phyloP scores from a whole-genome alignment of 2,329 filamentous ascomycete species.

The Calonectria naviculata region DNA sequence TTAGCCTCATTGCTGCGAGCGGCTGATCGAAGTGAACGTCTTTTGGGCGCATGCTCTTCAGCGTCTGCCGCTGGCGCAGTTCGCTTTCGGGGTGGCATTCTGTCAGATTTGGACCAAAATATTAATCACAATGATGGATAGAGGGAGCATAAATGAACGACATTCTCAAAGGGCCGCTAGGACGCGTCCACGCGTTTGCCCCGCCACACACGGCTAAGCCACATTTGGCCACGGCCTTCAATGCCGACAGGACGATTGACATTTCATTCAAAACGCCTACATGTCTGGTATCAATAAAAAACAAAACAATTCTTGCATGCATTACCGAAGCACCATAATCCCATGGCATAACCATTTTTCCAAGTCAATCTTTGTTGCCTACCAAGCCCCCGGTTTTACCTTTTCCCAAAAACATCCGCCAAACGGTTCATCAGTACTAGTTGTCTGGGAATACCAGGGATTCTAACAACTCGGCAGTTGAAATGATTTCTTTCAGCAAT shows the following conservation, averaged over 20 bases:
- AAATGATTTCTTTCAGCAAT: slow-evolving; percentile 16
- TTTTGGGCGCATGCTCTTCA: slow-evolving; percentile 13
- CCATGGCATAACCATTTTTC: neutral
- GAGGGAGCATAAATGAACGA: neutral
- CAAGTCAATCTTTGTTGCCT: neutral
- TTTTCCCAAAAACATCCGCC: neutral
- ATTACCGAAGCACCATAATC: neutral
- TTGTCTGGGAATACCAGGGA: slow-evolving; percentile 11
- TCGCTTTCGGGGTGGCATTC: slow-evolving; percentile 35
- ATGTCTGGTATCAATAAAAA: neutral
- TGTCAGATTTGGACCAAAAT: neutral
- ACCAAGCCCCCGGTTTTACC: neutral
- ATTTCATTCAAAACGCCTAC: neutral
- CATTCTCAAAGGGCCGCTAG: neutral
- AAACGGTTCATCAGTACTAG: neutral
- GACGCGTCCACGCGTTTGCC: slow-evolving; percentile 16
- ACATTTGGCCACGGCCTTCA: neutral
- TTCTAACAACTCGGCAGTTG: slow-evolving; percentile 26
- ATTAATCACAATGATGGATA: neutral
- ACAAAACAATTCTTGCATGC: neutral
- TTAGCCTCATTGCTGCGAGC: slow-evolving; percentile 17
- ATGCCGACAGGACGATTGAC: neutral
- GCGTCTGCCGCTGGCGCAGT: neutral
- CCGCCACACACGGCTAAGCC: slow-evolving; percentile 19
- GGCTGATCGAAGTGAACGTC: slow-evolving; percentile 29